Evolutionary conservation across 176 grass and related monocot genomes (phyloP).

Genomic region (Chrysopogon serrulatus): DNA sequence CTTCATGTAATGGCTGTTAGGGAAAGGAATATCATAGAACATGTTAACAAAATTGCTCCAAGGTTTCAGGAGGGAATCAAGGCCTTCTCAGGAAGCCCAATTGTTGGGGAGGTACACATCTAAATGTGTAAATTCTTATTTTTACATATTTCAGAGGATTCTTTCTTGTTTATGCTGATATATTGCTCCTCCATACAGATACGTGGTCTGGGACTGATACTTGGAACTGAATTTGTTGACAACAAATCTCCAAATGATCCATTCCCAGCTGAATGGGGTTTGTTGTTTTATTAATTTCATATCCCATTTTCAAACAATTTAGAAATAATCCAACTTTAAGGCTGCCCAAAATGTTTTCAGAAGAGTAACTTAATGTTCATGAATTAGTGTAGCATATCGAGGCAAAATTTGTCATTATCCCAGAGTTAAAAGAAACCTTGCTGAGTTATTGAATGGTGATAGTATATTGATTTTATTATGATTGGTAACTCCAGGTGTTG

Average conservation of each 20-base stretch:
- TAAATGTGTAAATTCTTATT: not conserved
- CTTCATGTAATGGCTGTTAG: slow-evolving; percentile 31
- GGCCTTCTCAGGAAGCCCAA: slow-evolving; percentile 73
- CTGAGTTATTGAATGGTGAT: not conserved
- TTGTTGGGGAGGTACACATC: slow-evolving; percentile 68
- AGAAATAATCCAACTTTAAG: not conserved
- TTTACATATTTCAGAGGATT: not conserved
- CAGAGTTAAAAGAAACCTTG: not conserved
- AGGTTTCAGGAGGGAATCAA: slow-evolving; percentile 90
- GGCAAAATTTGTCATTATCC: not conserved
- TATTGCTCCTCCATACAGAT: slow-evolving; percentile 34
- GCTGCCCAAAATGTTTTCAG: not conserved
- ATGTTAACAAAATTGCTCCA: slow-evolving; percentile 56
- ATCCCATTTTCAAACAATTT: not conserved
- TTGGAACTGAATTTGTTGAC: slow-evolving; percentile 83
- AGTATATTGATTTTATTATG: not conserved
- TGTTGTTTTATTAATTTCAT: not conserved
- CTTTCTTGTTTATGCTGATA: slow-evolving; percentile 1
- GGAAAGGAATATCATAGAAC: slow-evolving; percentile 70
- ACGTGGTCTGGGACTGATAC: slow-evolving; percentile 76
- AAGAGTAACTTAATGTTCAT: not conserved
- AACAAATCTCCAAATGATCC: slow-evolving; percentile 87
- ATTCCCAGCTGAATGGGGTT: slow-evolving; percentile 95
- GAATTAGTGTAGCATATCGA: not conserved
- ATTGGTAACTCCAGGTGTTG: slow-evolving; percentile 60